Evolutionary conservation across 1,284 basidiomycete species (phyloP), one percentile per base, ranked within the genome.

Genomic region (Volvariella volvacea): DNA sequence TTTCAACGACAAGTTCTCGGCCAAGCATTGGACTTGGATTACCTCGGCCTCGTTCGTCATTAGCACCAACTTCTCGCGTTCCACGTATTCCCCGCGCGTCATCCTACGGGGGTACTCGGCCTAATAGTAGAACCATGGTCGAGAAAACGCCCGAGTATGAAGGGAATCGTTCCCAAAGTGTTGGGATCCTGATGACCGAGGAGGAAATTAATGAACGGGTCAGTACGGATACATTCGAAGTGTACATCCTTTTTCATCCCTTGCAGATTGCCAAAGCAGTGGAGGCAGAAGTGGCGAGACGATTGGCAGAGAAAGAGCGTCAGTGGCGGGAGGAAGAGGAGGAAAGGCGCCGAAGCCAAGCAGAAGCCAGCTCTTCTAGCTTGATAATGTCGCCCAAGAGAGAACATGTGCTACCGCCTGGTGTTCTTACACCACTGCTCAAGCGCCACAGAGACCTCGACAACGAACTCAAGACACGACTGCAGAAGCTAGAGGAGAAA

Each of bases 191-290:
- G n/a, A 49, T 85, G 51, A 77, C 75, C 1, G 81, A 84, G 58
- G 72, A 78, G 53, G 83, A 87, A 44, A 82, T 88, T 48, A 77
- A 87, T 52, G 80, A 80, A 38, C 66, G 79, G 63, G 83, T 83
- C 51, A 15, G 73, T 64, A 38, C 46, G 19, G 36, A 30, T 31
- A 16, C 22, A 12, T 25, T 15, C 16, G 1, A 15, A 8, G 19
- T 8, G 34, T 15, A 7, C 14, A 9, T 39, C 40, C 39, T 17
- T 31, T 25, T 32, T 20, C 30, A 41, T 40, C 25, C 10, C n/a
- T 30, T 9, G 17, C 50, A 83, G 82, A 88, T 88, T 40, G 76
- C 79, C 34, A 78, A 68, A 52, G 80, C 80, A 6, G 84, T 88
- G 16, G 80, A 88, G 61, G 70, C 69, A 10, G 83, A 88, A 57